phyloP scores from a whole-genome alignment of 2,329 filamentous ascomycete genomes.

The Metarhizium guizhouense region DNA sequence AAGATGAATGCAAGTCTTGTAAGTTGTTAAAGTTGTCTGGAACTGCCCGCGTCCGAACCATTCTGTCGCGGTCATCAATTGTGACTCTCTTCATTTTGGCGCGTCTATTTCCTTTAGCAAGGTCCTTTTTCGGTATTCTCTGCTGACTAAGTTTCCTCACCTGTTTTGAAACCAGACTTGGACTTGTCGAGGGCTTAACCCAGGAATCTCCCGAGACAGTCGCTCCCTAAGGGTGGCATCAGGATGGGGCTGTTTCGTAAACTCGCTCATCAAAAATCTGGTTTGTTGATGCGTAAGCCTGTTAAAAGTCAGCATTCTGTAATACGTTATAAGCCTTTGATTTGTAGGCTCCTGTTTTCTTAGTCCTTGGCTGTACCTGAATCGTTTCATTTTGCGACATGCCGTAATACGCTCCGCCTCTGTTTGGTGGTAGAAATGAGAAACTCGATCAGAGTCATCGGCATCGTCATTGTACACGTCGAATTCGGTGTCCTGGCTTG shows the following conservation, averaged over 20 bases:
- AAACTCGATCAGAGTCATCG: constrained; percentile 31
- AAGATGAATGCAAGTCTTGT: constrained; percentile 58
- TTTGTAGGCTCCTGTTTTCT: not conserved
- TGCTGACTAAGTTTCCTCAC: constrained; percentile 37
- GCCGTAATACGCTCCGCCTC: constrained; percentile 49
- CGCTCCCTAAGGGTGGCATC: constrained; percentile 85
- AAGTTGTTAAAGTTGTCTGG: constrained; percentile 64
- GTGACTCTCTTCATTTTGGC: constrained; percentile 65
- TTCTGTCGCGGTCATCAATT: constrained; percentile 60
- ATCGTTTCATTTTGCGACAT: constrained; percentile 66
- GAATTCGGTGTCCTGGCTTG: constrained; percentile 43
- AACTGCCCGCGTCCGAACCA: constrained; percentile 64
- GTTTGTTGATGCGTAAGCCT: constrained; percentile 95
- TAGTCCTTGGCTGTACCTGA: constrained; percentile 44
- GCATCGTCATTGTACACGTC: constrained; percentile 49
- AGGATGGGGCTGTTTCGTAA: constrained; percentile 87
- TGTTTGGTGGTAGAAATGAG: constrained; percentile 36
- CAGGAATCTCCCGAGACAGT: constrained; percentile 82
- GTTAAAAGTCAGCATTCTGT: constrained; percentile 22
- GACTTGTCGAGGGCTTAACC: constrained; percentile 82
- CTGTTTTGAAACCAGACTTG: constrained; percentile 99
- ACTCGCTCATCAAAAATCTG: constrained; percentile 95
- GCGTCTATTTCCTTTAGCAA: constrained; percentile 34
- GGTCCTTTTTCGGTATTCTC: not conserved
- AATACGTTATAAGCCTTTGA: not conserved